Evolutionary conservation across 148 eudicot species (phyloP).

Genomic region (Vaccinium myrtillus): DNA sequence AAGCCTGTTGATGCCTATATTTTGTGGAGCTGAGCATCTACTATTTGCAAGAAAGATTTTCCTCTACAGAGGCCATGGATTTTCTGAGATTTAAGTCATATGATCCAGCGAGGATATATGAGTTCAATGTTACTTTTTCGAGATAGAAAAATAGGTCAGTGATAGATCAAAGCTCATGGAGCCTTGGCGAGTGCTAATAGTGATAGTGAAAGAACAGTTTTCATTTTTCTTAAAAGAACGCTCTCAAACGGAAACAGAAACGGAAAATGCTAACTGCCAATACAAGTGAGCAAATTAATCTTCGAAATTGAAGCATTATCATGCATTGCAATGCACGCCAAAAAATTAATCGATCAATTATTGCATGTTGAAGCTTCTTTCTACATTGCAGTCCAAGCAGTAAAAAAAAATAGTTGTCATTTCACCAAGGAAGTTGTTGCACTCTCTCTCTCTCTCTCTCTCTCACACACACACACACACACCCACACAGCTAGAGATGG

Average conservation of each 20-base stretch:
- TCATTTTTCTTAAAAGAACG: background rate
- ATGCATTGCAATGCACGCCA: background rate
- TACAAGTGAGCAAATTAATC: background rate
- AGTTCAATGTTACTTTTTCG: background rate
- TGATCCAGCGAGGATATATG: background rate
- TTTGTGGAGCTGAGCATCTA: too few species aligned
- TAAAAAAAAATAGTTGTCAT: background rate
- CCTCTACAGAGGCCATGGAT: background rate
- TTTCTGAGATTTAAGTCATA: background rate
- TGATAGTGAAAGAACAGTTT: background rate
- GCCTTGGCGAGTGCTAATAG: background rate
- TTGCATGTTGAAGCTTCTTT: background rate
- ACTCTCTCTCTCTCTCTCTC: background rate
- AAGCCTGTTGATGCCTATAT: too few species aligned
- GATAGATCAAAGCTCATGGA: background rate
- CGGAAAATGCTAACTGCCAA: conserved; percentile 1
- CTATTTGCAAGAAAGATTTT: too few species aligned
- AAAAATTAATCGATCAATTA: background rate
- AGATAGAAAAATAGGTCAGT: background rate
- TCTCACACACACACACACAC: background rate
- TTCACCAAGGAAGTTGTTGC: background rate
- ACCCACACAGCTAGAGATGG: background rate
- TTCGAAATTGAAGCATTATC: background rate
- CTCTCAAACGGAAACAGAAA: background rate
- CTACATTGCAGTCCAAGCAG: background rate